phyloP scores from a whole-genome alignment of 805 yeast species.

The Kodamaea sagamina region DNA sequence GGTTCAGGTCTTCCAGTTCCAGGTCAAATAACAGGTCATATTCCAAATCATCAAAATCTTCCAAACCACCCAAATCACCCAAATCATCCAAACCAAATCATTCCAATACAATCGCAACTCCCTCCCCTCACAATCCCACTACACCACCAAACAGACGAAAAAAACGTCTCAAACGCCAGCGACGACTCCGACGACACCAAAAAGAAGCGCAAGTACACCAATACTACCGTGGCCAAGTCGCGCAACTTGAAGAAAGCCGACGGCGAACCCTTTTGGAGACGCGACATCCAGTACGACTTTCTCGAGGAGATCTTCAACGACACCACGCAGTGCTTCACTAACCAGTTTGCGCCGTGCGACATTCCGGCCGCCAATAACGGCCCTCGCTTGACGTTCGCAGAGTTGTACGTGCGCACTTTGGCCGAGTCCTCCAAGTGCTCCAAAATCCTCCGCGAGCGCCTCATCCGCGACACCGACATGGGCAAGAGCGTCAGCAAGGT shows the following conservation, averaged over 20 bases:
- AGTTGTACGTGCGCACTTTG: constrained; percentile 76
- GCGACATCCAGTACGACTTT: constrained; percentile 84
- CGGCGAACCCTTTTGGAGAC: constrained; percentile 89
- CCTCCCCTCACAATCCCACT: too few relatives aligned
- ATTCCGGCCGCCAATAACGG: constrained; percentile 36
- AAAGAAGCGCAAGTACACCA: constrained; percentile 21
- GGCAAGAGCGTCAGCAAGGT: constrained; percentile 77
- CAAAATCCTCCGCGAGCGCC: constrained; percentile 74
- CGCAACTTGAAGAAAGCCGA: constrained; percentile 83
- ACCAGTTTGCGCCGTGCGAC: constrained; percentile 51
- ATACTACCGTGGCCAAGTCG: constrained; percentile 26
- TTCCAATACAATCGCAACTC: too few relatives aligned
- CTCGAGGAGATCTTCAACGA: constrained; percentile 65
- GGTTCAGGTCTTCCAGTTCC: neutral
- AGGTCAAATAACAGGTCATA: too few relatives aligned
- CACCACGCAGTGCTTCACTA: constrained; percentile 64
- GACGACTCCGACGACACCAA: constrained; percentile 16
- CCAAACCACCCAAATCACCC: too few relatives aligned
- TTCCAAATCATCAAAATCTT: too few relatives aligned
- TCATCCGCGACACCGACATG: constrained; percentile 59
- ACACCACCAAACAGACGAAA: neutral
- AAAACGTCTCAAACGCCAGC: too few relatives aligned
- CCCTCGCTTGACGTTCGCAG: constrained; percentile 72
- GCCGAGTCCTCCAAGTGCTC: constrained; percentile 84
- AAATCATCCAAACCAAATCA: too few relatives aligned